phyloP scores from a whole-genome alignment of 1,139 yeast species.

The Protomyces gravidus region DNA sequence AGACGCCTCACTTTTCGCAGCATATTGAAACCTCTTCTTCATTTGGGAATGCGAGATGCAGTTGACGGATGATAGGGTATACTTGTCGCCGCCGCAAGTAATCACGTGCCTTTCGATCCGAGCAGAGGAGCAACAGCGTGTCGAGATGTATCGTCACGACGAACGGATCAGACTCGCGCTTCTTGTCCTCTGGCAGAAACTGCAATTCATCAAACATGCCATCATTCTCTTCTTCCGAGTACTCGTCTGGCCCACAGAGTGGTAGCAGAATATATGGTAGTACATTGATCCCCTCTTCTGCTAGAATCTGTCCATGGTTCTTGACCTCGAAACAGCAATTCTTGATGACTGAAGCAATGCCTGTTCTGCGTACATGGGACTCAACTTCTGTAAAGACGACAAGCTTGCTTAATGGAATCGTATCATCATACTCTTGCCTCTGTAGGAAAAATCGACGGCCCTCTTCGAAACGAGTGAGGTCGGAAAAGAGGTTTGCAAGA shows the following conservation, averaged over 20 bases:
- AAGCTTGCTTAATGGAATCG: conserved; percentile 73
- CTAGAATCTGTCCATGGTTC: conserved; percentile 54
- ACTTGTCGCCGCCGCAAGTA: conserved; percentile 70
- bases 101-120: conserved; percentile 69
- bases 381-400: conserved; percentile 79
- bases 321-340: conserved; percentile 79
- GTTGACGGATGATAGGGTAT: conserved; percentile 76
- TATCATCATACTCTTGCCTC: conserved; percentile 66
- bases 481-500: conserved; percentile 83
- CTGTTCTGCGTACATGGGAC: conserved; percentile 76
- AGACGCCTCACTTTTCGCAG: conserved; percentile 29
- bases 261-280: conserved; percentile 81
- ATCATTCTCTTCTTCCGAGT: conserved; percentile 74
- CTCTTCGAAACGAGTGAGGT: conserved; percentile 64
- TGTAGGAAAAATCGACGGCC: conserved; percentile 76
- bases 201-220: conserved; percentile 86
- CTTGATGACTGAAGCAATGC: conserved; percentile 88
- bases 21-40: conserved; percentile 61
- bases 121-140: conserved; percentile 54
- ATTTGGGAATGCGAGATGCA: conserved; percentile 60
- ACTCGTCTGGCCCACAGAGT: conserved; percentile 69
- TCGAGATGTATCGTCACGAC: conserved; percentile 62
- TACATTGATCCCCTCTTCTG: conserved; percentile 62
- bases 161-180: conserved; percentile 65
- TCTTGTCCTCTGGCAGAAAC: conserved; percentile 67